Conservation (phyloP, 495 filamentous ascomycete genomes). For the Podospora comata region DNA sequence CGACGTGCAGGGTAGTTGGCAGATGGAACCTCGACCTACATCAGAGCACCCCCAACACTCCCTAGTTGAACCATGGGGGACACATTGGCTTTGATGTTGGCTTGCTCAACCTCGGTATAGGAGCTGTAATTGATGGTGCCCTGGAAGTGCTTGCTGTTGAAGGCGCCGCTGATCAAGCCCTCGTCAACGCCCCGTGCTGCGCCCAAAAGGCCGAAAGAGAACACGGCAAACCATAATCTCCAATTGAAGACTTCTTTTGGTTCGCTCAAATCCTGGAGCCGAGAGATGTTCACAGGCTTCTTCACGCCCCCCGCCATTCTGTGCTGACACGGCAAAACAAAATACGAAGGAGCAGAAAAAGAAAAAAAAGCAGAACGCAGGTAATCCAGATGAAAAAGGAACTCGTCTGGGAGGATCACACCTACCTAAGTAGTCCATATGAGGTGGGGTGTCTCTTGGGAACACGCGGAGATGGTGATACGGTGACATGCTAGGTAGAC, state of each 20-base stretch:
- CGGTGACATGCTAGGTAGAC: no score
- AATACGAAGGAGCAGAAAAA: neutral
- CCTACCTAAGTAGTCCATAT: constrained; percentile 1
- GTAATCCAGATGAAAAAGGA: neutral
- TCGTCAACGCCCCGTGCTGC: constrained; percentile 72
- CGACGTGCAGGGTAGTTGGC: neutral
- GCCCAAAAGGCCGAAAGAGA: constrained; percentile 67
- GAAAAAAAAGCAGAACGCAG: neutral
- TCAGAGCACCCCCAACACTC: constrained; percentile 60
- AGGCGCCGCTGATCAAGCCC: constrained; percentile 64
- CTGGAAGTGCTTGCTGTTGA: constrained; percentile 62
- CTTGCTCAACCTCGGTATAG: constrained; percentile 51
- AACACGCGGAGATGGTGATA: neutral
- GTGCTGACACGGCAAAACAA: constrained; percentile 16
- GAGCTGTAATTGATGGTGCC: constrained; percentile 54
- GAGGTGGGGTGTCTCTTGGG: neutral
- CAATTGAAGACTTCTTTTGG: constrained; percentile 62
- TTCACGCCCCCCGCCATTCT: constrained; percentile 59
- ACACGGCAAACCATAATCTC: constrained; percentile 61
- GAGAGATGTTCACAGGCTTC: constrained; percentile 67
- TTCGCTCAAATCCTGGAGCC: constrained; percentile 50
- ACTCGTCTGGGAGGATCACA: constrained; percentile 1
- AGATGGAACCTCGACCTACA: constrained; percentile 40
- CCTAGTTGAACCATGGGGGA: constrained; percentile 72
- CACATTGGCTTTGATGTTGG: constrained; percentile 66